Conservation (phyloP, 371 early-diverging fungal species). For the Vairimorpha necatrix region DNA sequence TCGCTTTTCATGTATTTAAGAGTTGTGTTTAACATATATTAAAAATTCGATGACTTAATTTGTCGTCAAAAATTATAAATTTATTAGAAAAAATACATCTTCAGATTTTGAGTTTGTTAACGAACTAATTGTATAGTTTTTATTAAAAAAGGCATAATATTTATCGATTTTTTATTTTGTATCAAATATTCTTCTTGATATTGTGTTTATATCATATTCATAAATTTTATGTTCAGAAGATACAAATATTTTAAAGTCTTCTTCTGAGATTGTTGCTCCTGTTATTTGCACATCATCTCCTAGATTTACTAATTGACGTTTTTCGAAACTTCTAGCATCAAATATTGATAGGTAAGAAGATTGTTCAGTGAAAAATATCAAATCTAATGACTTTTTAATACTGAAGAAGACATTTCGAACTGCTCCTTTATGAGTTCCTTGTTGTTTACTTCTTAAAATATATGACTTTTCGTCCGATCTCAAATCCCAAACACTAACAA, state of each 20-base stretch:
- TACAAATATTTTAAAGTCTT: conserved; percentile 52
- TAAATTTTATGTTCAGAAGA: conserved; percentile 26
- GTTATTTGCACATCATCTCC: conserved; percentile 54
- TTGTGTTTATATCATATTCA: conserved; percentile 35
- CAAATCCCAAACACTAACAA: conserved; percentile 71
- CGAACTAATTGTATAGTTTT: too few relatives aligned
- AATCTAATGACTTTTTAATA: conserved; percentile 54
- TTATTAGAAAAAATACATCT: too few relatives aligned
- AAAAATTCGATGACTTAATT: too few relatives aligned
- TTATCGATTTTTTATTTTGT: conserved; percentile 7
- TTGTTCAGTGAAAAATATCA: conserved; percentile 63
- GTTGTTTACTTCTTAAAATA: conserved; percentile 50
- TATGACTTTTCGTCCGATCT: conserved; percentile 39
- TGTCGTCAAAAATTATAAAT: too few relatives aligned
- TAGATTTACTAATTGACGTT: conserved; percentile 52
- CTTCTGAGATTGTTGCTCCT: conserved; percentile 54
- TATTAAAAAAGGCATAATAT: too few relatives aligned
- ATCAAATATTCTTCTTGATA: conserved; percentile 42
- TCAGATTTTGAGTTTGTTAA: too few relatives aligned
- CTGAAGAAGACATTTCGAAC: conserved; percentile 61
- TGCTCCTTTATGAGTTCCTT: conserved; percentile 55
- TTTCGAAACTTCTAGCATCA: conserved; percentile 55
- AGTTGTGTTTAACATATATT: too few relatives aligned
- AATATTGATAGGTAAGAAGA: conserved; percentile 56
- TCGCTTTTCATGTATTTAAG: too few relatives aligned